Evolutionary conservation across 2,329 filamentous ascomycete species (phyloP), one percentile per base, ranked within the genome.

Genomic region (Hirsutella thompsonii): DNA sequence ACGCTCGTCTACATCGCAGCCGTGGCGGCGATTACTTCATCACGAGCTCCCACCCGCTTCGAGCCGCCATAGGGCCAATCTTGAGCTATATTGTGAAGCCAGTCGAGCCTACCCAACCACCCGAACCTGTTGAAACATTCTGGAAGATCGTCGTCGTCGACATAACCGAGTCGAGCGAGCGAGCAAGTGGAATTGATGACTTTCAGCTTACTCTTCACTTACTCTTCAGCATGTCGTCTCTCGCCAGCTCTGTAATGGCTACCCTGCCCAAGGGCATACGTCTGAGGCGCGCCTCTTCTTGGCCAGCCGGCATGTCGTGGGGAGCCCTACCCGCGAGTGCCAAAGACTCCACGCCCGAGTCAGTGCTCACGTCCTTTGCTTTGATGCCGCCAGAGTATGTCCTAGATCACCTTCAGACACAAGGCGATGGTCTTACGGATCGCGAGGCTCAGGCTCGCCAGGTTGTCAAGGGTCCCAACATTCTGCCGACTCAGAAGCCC

Each of bases 401-500:
- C 5, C 39, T 53, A 8, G 43, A 47, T n/a, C 47, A 49, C 20
- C 38, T 55, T 20, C 44, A 50, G 28, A 46, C 51, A 19, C 43
- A 46, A 16, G 19, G 20, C 8, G 38, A 52, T 14, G 52, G 52
- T 20, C 44, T 55, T n/a, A 45, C 49, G 3, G 44, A 40, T 14
- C 30, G 38, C 8, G 50, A 55, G 42, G 52, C 49, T 20, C 42
- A 41, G 20, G 32, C 36, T 21, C 52, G 52, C 38, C 46, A 50
- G 8, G 42, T 37, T 16, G 41, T 47, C 41, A 46, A 48, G 37
- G 52, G 52, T 23, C 40, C 46, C 11, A 55, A 55, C 34, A 38
- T 50, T 13, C 39, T 55, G 21, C 47, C 47, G 4, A 52, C 50
- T 35, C 51, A 52, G 38, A 47, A 44, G 36, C 44, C 52, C 2